Base-by-base conservation (phyloP, 2,329 filamentous ascomycete species). In the Cladorrhinum sp. region DNA sequence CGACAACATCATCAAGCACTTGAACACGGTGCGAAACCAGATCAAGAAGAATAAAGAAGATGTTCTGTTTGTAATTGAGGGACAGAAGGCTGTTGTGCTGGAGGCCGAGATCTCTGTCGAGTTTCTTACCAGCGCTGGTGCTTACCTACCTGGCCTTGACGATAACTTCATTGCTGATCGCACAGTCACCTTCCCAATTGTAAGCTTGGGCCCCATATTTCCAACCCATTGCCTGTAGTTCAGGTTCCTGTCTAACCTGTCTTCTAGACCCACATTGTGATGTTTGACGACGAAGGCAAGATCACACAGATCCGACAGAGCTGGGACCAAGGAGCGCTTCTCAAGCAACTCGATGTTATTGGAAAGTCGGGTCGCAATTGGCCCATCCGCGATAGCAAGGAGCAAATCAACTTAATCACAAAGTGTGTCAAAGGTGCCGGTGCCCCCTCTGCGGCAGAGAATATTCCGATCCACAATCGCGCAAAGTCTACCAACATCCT, bases 261-360 rank as follows among this genome's bases (percentile, higher is more conserved):
- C 61, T 20, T 29, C 8, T 61, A 95, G 91, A 84, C 88, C 69
- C 95, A 99, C 78, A 87, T 98, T 65, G 93, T 99, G 66, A 85
- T 86, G 60, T 96, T 97, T 76, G 85, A 96, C 74, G 73, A 76
- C 66, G 76, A 88, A 51, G 85, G 86, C 73, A 92, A 91, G 78
- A 97, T 99, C 72, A 75, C 83, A 62, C 91, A 95, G 74, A 90
- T 98, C 65, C 90, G 93, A 68, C 85, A 93, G 67, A 91, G 89
- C 74, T 99, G 95, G 95, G 95, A 99, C 74, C 95, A 99, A 76
- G 93, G 88, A 63, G 89, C 92, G 57, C 84, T 99, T 45, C 84
- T 99, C 67, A 98, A 95, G 78, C 89, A 96, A 75, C 84, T 97
- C 65, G 93, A 97, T 64, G 87, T 97, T 59, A 98, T 99, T 75